A percentile compares a stretch with the other conserved stretches of the same genome.
phyloP scores from a whole-genome alignment of 805 yeast species.

The Priceomyces medius region DNA sequence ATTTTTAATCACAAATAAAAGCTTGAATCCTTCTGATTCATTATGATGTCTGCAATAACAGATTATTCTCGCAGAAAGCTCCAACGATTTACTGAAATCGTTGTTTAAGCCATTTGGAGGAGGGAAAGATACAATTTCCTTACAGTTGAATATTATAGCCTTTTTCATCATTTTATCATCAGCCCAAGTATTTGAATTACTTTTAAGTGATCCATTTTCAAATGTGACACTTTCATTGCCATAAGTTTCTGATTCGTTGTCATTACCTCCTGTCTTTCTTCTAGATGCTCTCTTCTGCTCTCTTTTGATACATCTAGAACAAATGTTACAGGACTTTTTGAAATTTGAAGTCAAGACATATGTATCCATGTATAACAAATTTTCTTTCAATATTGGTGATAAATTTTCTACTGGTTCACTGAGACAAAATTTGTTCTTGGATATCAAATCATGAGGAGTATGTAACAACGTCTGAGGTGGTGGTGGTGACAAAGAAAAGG shows the following conservation, averaged over 20 bases:
- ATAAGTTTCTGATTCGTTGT: slow-evolving; percentile 9
- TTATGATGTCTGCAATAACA: slow-evolving; percentile 96
- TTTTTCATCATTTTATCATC: slow-evolving; percentile 69
- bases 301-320: slow-evolving; percentile 85
- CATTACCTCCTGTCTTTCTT: slow-evolving; percentile 63
- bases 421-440: slow-evolving; percentile 81
- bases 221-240: slow-evolving; percentile 12
- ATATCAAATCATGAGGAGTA: slow-evolving; percentile 82
- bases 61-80: slow-evolving; percentile 71
- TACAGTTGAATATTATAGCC: slow-evolving; percentile 88
- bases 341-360: slow-evolving; percentile 66
- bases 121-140: slow-evolving; percentile 77
- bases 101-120: slow-evolving; percentile 48
- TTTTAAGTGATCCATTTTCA: slow-evolving; percentile 35
- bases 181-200: slow-evolving; percentile 72
- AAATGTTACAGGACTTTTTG: slow-evolving; percentile 62
- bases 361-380: slow-evolving; percentile 69
- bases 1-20: slow-evolving; percentile 67
- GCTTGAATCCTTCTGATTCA: slow-evolving; percentile 80
- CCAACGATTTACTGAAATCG: slow-evolving; percentile 39
- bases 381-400: slow-evolving; percentile 41
- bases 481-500: slow-evolving; percentile 67
- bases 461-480: slow-evolving; percentile 73
- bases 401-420: slow-evolving; percentile 48
- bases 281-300: slow-evolving; percentile 93